Conservation (phyloP, 164 flowering plant species). For the Kingdonia uniflora region DNA sequence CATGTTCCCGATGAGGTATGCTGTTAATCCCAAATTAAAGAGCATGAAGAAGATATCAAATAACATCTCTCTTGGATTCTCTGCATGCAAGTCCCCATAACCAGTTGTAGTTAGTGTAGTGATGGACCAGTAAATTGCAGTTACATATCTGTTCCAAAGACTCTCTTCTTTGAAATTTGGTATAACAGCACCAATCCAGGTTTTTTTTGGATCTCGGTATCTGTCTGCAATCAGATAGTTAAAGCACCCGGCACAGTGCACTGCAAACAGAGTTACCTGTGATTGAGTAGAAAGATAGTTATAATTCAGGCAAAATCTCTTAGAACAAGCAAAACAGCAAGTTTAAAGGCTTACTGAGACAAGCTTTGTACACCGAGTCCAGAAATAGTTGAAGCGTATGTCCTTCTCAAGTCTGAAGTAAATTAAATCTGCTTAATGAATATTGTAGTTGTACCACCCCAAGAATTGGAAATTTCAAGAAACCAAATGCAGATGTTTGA, state of each 20-base stretch:
- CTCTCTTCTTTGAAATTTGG: slow-evolving; percentile 72
- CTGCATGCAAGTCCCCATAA: slow-evolving; percentile 91
- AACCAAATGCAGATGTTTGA: slow-evolving; percentile 12
- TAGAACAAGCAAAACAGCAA: not conserved
- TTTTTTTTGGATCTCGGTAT: slow-evolving; percentile 70
- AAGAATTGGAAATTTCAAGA: slow-evolving; percentile 14
- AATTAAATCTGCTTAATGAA: slow-evolving; percentile 20
- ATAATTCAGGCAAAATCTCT: not conserved
- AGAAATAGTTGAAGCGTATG: slow-evolving; percentile 90
- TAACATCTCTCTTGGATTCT: slow-evolving; percentile 87
- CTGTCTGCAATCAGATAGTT: slow-evolving; percentile 85
- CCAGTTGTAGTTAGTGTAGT: slow-evolving; percentile 91
- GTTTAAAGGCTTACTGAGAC: slow-evolving; percentile 45
- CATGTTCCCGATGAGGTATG: slow-evolving; percentile 98
- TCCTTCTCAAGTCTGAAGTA: slow-evolving; percentile 88
- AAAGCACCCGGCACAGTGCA: slow-evolving; percentile 92
- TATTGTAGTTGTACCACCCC: slow-evolving; percentile 3
- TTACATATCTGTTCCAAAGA: slow-evolving; percentile 73
- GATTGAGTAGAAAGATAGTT: not conserved
- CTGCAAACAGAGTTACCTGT: slow-evolving; percentile 92
- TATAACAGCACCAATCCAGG: slow-evolving; percentile 93
- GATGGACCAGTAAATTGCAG: slow-evolving; percentile 93
- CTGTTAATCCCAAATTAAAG: slow-evolving; percentile 84
- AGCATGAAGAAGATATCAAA: slow-evolving; percentile 86
- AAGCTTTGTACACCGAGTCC: slow-evolving; percentile 90